Evolutionary conservation across 1,139 yeast genomes (phyloP).

Genomic region (Pichia sp.): DNA sequence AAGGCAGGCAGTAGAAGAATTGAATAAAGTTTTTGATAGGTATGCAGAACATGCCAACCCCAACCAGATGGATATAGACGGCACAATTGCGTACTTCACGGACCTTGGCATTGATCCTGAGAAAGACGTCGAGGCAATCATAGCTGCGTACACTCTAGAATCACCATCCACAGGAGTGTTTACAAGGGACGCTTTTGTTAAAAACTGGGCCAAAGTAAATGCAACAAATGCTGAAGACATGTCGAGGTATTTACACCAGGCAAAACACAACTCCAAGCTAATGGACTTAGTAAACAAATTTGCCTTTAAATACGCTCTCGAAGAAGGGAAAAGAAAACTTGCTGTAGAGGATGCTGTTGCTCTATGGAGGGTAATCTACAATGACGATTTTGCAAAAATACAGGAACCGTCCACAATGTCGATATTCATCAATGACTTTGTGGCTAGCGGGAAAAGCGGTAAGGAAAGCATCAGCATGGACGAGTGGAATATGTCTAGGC

Average conservation of each 20-base stretch:
- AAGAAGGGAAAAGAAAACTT: slow-evolving; percentile 56
- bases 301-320: slow-evolving; percentile 65
- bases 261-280: slow-evolving; percentile 34
- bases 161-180: slow-evolving; percentile 68
- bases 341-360: slow-evolving; percentile 61
- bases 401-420: slow-evolving; percentile 9
- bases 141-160: slow-evolving; percentile 63
- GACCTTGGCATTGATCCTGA: slow-evolving; percentile 73
- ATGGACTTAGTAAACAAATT: slow-evolving; percentile 61
- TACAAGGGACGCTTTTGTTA: slow-evolving; percentile 43
- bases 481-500: slow-evolving; percentile 79
- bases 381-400: slow-evolving; percentile 7
- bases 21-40: slow-evolving; percentile 19
- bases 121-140: slow-evolving; percentile 57
- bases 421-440: slow-evolving; percentile 11
- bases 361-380: slow-evolving; percentile 66
- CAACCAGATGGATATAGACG: slow-evolving; percentile 59
- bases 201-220: slow-evolving; percentile 47
- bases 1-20: slow-evolving; percentile 6
- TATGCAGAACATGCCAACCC: slow-evolving; percentile 27
- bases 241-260: slow-evolving; percentile 39
- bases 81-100: slow-evolving; percentile 61
- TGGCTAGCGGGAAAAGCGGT: slow-evolving; percentile 24
- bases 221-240: slow-evolving; percentile 42
- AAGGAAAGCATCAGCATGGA: slow-evolving; percentile 57